Percentiles rank a stretch among this genome's conserved stretches.
Evolutionary conservation across 2,329 filamentous ascomycete species (phyloP).

Genomic region (Nemania sp.): DNA sequence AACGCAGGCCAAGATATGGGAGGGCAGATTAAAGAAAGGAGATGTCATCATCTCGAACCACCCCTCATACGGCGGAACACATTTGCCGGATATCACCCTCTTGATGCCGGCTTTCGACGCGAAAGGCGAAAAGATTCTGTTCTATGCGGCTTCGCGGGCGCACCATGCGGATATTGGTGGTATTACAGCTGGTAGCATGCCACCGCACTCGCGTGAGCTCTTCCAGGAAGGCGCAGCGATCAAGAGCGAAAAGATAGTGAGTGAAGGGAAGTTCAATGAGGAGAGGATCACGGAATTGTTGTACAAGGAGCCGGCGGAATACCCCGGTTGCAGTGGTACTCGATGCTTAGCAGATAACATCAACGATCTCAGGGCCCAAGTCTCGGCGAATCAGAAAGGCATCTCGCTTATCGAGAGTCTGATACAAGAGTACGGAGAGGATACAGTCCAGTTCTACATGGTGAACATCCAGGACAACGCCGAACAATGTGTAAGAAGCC

Average conservation of each 20-base stretch:
- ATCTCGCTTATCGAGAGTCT: constrained; percentile 73
- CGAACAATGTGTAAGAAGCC: constrained; percentile 68
- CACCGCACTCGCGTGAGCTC: constrained; percentile 65
- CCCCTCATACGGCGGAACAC: constrained; percentile 81
- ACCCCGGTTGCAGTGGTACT: constrained; percentile 73
- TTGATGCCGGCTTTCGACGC: constrained; percentile 76
- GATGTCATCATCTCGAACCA: constrained; percentile 86
- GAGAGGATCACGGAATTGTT: constrained; percentile 70
- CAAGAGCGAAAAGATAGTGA: constrained; percentile 68
- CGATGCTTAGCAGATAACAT: constrained; percentile 76
- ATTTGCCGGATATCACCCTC: constrained; percentile 82
- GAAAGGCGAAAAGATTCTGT: constrained; percentile 71
- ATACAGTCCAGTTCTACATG: constrained; percentile 80
- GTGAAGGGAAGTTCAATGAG: constrained; percentile 75
- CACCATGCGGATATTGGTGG: constrained; percentile 84
- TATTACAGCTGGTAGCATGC: constrained; percentile 77
- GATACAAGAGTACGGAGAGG: constrained; percentile 74
- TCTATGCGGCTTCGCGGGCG: constrained; percentile 79
- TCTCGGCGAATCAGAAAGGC: constrained; percentile 78
- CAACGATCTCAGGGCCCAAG: constrained; percentile 79
- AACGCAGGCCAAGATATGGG: constrained; percentile 80
- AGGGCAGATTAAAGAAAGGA: constrained; percentile 74
- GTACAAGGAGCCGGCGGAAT: constrained; percentile 70
- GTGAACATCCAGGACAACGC: constrained; percentile 75
- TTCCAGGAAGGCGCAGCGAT: constrained; percentile 63